Evolutionary conservation across 257 asterid genomes (phyloP).

Genomic region (Solanum corneliomulleri): DNA sequence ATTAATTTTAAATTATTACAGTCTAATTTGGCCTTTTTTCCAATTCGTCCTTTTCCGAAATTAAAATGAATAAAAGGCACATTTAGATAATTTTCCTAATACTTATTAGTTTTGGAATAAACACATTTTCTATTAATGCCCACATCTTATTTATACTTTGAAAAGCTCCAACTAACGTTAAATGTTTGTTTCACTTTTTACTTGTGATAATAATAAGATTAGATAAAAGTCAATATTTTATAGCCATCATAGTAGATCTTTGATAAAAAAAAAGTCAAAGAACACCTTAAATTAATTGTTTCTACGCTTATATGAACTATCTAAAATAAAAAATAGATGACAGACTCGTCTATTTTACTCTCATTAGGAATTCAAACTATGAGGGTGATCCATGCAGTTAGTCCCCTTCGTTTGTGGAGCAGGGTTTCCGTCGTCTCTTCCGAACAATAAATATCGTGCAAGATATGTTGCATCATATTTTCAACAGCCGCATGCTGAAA

Average conservation of each 20-base stretch:
- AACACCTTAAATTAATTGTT: not conserved
- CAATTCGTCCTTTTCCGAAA: too few species aligned
- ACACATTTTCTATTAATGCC: too few species aligned
- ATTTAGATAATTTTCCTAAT: too few species aligned
- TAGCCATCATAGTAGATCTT: not conserved
- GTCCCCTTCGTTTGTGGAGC: not conserved
- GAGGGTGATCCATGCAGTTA: not conserved
- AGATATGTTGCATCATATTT: not conserved
- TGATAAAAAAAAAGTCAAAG: not conserved
- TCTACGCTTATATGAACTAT: not conserved
- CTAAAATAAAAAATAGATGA: not conserved
- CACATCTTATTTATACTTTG: too few species aligned
- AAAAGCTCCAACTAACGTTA: not conserved
- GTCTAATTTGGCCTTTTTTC: too few species aligned
- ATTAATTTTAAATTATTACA: too few species aligned
- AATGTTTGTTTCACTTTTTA: not conserved
- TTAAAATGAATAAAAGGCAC: too few species aligned
- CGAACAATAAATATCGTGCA: too few species aligned
- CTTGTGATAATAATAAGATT: not conserved
- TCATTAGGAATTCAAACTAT: not conserved
- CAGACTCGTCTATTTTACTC: not conserved
- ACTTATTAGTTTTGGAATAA: too few species aligned
- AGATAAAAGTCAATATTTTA: not conserved
- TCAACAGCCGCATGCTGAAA: not conserved
- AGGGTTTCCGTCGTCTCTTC: not conserved